These are phyloP conservation scores for Amoebophrya sp. DNA, from an alignment of 169 alveolate species.

Conservation along the genomic window DNA sequence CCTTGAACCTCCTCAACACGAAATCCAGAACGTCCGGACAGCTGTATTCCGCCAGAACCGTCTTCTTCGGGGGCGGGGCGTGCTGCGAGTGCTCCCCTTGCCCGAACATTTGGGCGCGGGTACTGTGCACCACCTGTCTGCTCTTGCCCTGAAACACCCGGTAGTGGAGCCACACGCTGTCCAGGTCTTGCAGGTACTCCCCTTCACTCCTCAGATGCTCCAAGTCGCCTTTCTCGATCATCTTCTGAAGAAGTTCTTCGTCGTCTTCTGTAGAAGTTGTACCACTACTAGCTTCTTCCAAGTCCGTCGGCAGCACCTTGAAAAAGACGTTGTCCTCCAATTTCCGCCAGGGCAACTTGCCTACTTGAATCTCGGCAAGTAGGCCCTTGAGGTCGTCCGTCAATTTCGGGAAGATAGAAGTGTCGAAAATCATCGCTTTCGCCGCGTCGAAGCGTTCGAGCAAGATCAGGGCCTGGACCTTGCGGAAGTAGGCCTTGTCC, in stretches of 20 bases:
- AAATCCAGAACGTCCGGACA: not conserved
- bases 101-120: not conserved
- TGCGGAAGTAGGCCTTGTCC: not conserved
- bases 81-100: not conserved
- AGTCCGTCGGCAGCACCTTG: too few relatives aligned
- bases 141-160: not conserved
- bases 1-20: not conserved
- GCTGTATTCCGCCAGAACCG: not conserved
- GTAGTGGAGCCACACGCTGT: not conserved
- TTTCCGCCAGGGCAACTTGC: not conserved
- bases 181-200: not conserved
- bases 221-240: too few relatives aligned
- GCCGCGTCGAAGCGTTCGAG: not conserved
- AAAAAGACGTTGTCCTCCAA: not conserved
- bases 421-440: not conserved
- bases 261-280: too few relatives aligned
- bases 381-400: not conserved
- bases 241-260: too few relatives aligned
- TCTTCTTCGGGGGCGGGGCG: not conserved
- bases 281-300: too few relatives aligned
- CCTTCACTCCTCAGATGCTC: not conserved
- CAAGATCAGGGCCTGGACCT: not conserved
- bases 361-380: not conserved
- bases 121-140: not conserved
- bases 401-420: not conserved